Conservation (phyloP, 2,329 filamentous ascomycete genomes). For the Beauveria asiatica region DNA sequence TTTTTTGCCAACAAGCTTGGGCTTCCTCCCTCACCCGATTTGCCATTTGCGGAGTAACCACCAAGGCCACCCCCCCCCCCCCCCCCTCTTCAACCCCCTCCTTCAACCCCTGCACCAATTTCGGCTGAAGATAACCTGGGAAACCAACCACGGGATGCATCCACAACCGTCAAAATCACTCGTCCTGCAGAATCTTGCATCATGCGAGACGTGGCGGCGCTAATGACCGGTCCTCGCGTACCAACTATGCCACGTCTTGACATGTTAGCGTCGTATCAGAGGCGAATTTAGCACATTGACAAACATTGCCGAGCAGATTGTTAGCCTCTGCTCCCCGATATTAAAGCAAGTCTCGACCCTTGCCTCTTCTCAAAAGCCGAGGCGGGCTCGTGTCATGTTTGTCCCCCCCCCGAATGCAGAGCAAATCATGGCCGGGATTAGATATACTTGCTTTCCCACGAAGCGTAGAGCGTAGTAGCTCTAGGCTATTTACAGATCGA, state of each 20-base stretch:
- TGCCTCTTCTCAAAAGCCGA: not conserved
- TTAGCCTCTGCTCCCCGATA: too few species aligned
- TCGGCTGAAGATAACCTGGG: constrained; percentile 1
- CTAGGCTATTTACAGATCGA: too few species aligned
- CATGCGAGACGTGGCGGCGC: constrained; percentile 5
- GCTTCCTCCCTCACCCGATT: too few species aligned
- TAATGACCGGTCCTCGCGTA: not conserved
- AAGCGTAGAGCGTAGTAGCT: too few species aligned
- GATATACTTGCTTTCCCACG: too few species aligned
- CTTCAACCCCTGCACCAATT: not conserved
- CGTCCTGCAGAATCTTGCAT: constrained; percentile 4
- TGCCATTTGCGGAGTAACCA: not conserved
- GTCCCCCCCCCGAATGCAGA: too few species aligned
- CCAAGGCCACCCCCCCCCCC: not conserved
- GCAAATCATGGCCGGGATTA: too few species aligned
- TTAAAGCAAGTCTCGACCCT: not conserved
- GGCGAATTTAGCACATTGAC: too few species aligned
- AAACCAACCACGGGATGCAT: not conserved
- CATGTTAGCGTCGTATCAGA: not conserved
- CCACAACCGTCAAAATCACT: not conserved
- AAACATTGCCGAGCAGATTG: too few species aligned
- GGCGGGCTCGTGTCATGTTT: not conserved
- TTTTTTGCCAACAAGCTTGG: too few species aligned
- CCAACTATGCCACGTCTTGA: not conserved
- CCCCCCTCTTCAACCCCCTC: too few species aligned